Percentiles rank a stretch among this genome's conserved stretches.
phyloP scores from a whole-genome alignment of 2,329 filamentous ascomycete genomes.

The Diaporthe amygdali region DNA sequence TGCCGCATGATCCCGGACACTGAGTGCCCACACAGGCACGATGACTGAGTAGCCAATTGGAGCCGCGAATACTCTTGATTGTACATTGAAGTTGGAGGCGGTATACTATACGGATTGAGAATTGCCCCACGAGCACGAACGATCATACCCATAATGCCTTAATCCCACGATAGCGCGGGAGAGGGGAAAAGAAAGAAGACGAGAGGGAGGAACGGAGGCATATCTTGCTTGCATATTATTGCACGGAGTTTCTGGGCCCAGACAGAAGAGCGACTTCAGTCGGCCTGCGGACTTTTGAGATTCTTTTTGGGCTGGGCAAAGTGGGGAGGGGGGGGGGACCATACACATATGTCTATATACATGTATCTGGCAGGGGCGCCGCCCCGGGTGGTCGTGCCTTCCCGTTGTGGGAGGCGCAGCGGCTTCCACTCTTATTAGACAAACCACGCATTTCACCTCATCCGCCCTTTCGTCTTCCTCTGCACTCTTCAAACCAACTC shows the following conservation, averaged over 20 bases:
- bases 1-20: conserved; percentile 76
- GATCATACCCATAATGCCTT: conserved; percentile 20
- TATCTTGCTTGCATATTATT: neutral
- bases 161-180: neutral
- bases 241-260: conserved; percentile 4
- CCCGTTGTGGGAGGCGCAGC: neutral
- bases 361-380: neutral
- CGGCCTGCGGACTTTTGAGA: neutral
- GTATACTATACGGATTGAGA: neutral
- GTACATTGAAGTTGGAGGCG: conserved; percentile 1
- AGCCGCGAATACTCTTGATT: neutral
- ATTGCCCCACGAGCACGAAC: neutral
- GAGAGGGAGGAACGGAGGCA: neutral
- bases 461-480: neutral
- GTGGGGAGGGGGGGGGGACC: too few species aligned
- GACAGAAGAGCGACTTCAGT: neutral
- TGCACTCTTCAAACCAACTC: neutral
- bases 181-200: neutral
- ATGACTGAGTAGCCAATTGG: neutral
- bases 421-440: neutral
- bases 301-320: neutral
- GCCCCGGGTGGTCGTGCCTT: conserved; percentile 8
- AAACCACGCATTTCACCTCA: neutral
- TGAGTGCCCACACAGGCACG: neutral
- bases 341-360: neutral